phyloP scores from a whole-genome alignment of 2,329 filamentous ascomycete species.

The Epichloe elymi region DNA sequence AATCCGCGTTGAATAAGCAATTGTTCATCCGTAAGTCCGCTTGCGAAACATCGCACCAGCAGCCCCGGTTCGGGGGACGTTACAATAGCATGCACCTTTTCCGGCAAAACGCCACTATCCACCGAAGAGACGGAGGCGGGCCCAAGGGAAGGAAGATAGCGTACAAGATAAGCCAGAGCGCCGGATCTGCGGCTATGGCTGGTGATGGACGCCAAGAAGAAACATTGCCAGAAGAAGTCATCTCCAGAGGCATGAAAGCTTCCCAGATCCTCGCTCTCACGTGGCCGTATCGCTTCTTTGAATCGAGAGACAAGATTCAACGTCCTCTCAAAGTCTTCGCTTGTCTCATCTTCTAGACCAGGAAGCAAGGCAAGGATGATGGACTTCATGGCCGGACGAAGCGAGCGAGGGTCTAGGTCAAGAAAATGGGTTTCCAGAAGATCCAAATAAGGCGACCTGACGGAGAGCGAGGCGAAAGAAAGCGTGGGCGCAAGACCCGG shows the following conservation, averaged over 20 bases:
- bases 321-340: slow-evolving; percentile 90
- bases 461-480: slow-evolving; percentile 87
- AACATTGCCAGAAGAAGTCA: slow-evolving; percentile 96
- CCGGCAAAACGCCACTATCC: slow-evolving; percentile 17
- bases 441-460: slow-evolving; percentile 73
- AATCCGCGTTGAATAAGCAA: slow-evolving; percentile 88
- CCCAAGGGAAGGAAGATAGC: slow-evolving; percentile 50
- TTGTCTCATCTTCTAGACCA: slow-evolving; percentile 88
- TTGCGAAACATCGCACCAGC: slow-evolving; percentile 80
- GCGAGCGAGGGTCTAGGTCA: slow-evolving; percentile 51
- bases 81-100: slow-evolving; percentile 47
- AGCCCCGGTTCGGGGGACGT: slow-evolving; percentile 85
- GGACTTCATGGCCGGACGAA: slow-evolving; percentile 82
- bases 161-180: slow-evolving; percentile 72
- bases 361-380: slow-evolving; percentile 81
- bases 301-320: slow-evolving; percentile 66
- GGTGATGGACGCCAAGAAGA: slow-evolving; percentile 87
- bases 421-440: slow-evolving; percentile 74
- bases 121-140: slow-evolving; percentile 4
- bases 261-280: slow-evolving; percentile 35
- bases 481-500: slow-evolving; percentile 80
- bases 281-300: slow-evolving; percentile 51
- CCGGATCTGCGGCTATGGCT: slow-evolving; percentile 74
- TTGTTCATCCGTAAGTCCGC: slow-evolving; percentile 77
- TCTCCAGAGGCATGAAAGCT: slow-evolving; percentile 48